Evolutionary conservation across 2,329 filamentous ascomycete species (phyloP), one percentile per base, ranked within the genome.

Genomic region (Teratosphaeria zuluensis): DNA sequence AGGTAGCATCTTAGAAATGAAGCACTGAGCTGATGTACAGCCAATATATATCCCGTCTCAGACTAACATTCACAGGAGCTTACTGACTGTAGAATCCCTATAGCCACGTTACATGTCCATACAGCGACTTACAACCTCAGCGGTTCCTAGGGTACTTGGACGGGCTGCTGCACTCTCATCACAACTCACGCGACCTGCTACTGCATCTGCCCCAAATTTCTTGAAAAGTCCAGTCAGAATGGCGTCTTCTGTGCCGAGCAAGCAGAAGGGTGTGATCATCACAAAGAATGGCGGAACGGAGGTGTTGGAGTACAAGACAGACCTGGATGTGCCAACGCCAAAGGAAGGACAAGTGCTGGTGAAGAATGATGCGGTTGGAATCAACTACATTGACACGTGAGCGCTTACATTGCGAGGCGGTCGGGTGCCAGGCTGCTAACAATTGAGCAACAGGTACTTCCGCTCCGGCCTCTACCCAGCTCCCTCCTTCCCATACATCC

Each of bases 361-460:
- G 59, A 88, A 87, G 74, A 95, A 95, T 74, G 83, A 86, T 63
- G 88, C 83, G 70, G 80, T 87, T 54, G 92, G 91, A 60, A 78
- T 96, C 61, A 96, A 96, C 76, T 96, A 83, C 76, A 95, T 96
- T 68, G 92, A 96, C 74, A 95, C 83, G 81, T 85, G 73, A 66
- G 75, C 64, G 9, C 2, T 11, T 30, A 62, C 54, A 61, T 16
- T 42, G n/a, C 12, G 11, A 56, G n/a, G n/a, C n/a, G n/a, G 19
- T 48, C 4, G n/a, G 6, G 24, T 28, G 28, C 30, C 21, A 30
- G 19, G 51, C 56, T 56, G 46, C 56, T 56, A 31, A 59, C 19
- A 12, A n/a, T 12, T 21, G 12, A 19, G 31, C n/a, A 6, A 28
- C 33, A 56, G 62, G 84, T 95, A 96, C 76, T 95, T 92, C 81